These are phyloP conservation scores for Vaccinium myrtillus DNA, from an alignment of 148 eudicot genomes.

Conservation along the genomic window DNA sequence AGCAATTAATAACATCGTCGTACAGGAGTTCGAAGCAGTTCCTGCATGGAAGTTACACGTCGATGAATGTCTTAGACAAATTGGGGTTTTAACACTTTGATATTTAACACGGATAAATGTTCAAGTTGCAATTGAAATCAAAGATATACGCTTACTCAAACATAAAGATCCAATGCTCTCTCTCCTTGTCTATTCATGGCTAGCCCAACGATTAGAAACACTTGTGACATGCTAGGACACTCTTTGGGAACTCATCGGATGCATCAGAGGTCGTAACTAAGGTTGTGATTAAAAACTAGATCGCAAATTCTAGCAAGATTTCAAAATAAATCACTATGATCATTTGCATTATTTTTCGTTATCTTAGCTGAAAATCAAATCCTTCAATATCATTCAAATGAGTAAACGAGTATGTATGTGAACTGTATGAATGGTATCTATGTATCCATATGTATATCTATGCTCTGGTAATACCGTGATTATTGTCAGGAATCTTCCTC, in stretches of 20 bases:
- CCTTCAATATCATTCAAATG: too few species aligned
- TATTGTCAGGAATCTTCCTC: too few species aligned
- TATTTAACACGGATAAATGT: neutral
- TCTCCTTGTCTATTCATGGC: constrained; percentile 27
- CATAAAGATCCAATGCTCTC: constrained; percentile 22
- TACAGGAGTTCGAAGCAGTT: neutral
- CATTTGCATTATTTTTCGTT: too few species aligned
- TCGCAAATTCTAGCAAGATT: neutral
- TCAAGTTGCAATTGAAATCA: neutral
- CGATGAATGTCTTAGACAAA: neutral
- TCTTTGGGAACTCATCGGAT: neutral
- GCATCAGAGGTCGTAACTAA: neutral
- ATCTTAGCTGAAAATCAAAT: too few species aligned
- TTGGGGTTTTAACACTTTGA: neutral
- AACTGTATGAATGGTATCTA: too few species aligned
- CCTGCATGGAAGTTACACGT: neutral
- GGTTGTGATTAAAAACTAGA: neutral
- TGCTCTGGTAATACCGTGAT: too few species aligned
- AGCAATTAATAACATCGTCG: neutral
- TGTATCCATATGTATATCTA: too few species aligned
- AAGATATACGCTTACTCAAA: too few species aligned
- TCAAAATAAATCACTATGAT: neutral
- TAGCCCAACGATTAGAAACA: neutral
- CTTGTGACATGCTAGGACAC: neutral
- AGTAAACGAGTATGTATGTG: too few species aligned